Percentiles rank a stretch among this genome's conserved stretches.
These are phyloP conservation scores for Magnusiomyces suaveolens DNA, from an alignment of 1,139 yeast species.

Conservation along the genomic window DNA sequence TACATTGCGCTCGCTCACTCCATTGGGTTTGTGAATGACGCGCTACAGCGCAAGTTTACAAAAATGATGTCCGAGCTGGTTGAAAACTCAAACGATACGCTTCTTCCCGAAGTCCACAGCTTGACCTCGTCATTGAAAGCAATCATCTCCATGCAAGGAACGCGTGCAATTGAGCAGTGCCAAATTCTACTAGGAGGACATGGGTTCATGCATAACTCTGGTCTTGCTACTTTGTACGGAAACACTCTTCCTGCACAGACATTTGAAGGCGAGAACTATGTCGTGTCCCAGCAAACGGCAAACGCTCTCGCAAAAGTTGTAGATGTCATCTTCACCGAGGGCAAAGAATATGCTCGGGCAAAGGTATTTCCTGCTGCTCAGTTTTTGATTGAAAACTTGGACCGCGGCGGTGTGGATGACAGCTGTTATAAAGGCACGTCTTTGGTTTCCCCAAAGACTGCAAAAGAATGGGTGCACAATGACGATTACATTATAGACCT, in stretches of 20 bases:
- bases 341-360: conserved; percentile 25
- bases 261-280: conserved; percentile 14
- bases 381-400: conserved; percentile 21
- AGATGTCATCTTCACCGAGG: not conserved
- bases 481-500: conserved; percentile 44
- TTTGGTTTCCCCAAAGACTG: conserved; percentile 30
- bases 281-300: conserved; percentile 13
- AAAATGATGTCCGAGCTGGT: conserved; percentile 35
- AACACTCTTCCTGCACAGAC: conserved; percentile 21
- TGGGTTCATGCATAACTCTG: conserved; percentile 40
- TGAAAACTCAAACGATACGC: conserved; percentile 27
- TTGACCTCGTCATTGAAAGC: conserved; percentile 22
- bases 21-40: conserved; percentile 37
- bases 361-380: conserved; percentile 30
- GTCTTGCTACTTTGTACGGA: conserved; percentile 38
- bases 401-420: conserved; percentile 25
- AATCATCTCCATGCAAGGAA: conserved; percentile 35
- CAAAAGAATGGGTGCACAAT: conserved; percentile 38
- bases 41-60: conserved; percentile 38
- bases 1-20: conserved; percentile 57
- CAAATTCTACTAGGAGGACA: conserved; percentile 40
- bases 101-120: conserved; percentile 29
- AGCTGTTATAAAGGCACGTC: conserved; percentile 30
- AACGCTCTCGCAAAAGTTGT: conserved; percentile 3
- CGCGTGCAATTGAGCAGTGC: conserved; percentile 26